phyloP scores from a whole-genome alignment of 257 asterid genomes.

The Petunia axillaris region DNA sequence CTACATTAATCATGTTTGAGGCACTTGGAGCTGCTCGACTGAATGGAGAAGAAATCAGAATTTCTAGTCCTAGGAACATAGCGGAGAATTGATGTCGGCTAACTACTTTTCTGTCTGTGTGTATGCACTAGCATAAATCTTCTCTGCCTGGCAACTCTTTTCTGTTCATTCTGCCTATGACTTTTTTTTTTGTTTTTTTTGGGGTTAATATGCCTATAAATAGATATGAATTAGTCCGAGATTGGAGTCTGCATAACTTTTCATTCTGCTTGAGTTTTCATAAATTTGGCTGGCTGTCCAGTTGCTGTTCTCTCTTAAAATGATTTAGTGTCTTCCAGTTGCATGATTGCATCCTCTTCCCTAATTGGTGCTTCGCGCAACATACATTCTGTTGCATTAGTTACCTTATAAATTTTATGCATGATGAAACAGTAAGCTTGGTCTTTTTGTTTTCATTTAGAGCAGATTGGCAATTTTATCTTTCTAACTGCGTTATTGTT shows the following conservation, averaged over 20 bases:
- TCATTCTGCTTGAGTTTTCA: constrained; percentile 12
- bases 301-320: not conserved
- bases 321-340: not conserved
- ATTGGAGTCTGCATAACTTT: constrained; percentile 12
- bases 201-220: not conserved
- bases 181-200: not conserved
- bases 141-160: not conserved
- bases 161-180: constrained; percentile 2
- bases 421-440: not conserved
- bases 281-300: not conserved
- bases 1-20: not conserved
- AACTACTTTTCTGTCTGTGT: not conserved
- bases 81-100: not conserved
- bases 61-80: constrained; percentile 5
- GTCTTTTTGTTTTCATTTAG: constrained; percentile 12
- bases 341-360: constrained; percentile 8
- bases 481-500: constrained; percentile 28
- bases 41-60: not conserved
- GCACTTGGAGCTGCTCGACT: not conserved
- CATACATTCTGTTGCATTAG: constrained; percentile 1
- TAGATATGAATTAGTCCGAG: not conserved
- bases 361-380: not conserved
- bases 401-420: not conserved
- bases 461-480: not conserved
- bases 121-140: not conserved